Evolutionary conservation across 2,329 filamentous ascomycete genomes (phyloP).

Genomic region (Aureobasidium sp.): DNA sequence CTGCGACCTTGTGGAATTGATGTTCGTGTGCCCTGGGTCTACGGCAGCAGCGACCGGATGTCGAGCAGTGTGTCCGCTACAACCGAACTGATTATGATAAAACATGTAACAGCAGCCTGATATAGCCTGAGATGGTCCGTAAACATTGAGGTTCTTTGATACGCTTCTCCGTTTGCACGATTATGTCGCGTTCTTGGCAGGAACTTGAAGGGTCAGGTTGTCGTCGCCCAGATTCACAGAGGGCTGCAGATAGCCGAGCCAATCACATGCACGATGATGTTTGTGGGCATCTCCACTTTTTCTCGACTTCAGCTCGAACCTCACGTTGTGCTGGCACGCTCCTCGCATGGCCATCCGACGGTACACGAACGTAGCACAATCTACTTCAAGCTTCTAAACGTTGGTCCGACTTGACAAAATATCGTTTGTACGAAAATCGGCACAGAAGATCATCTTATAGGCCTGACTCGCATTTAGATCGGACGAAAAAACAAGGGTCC

Average conservation of each 20-base stretch:
- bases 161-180: slow-evolving; percentile 5
- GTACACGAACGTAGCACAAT: neutral
- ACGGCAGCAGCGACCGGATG: neutral
- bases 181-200: slow-evolving; percentile 3
- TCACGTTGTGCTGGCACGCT: slow-evolving; percentile 4
- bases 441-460: neutral
- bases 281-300: slow-evolving; percentile 13
- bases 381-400: neutral
- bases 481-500: slow-evolving; percentile 1
- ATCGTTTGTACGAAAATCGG: neutral
- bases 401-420: neutral
- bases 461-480: neutral
- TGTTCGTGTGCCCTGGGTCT: neutral
- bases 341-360: neutral
- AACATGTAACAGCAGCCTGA: neutral
- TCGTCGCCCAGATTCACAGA: slow-evolving; percentile 10
- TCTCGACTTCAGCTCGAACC: slow-evolving; percentile 11
- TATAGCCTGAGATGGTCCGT: neutral
- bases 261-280: slow-evolving; percentile 13
- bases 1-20: neutral
- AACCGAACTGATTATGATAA: neutral
- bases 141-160: neutral
- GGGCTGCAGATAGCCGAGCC: slow-evolving; percentile 13
- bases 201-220: slow-evolving; percentile 10
- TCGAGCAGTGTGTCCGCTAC: neutral